These are phyloP conservation scores for Crithidia acanthocephali DNA, from an alignment of 208 protist genomes.

Conservation along the genomic window DNA sequence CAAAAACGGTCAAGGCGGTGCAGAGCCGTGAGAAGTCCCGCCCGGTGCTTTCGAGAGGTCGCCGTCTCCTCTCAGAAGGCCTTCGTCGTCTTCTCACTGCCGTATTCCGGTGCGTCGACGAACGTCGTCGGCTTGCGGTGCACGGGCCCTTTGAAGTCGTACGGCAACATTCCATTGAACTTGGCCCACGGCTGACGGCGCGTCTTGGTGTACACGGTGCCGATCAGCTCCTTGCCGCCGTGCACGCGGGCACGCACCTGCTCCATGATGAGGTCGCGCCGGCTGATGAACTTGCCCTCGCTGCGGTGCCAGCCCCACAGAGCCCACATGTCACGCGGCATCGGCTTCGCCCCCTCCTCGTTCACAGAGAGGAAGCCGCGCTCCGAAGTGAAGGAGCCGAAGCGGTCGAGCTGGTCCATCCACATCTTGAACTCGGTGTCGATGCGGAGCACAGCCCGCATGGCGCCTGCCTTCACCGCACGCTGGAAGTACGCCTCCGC, in stretches of 20 bases:
- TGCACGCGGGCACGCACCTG: constrained; percentile 71
- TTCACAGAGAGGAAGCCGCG: constrained; percentile 79
- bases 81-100: constrained; percentile 10
- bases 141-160: constrained; percentile 78
- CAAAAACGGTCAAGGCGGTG: not conserved
- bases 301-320: constrained; percentile 88
- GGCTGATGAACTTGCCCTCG: constrained; percentile 86
- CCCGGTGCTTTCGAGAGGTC: too few relatives aligned
- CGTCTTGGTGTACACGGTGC: constrained; percentile 80
- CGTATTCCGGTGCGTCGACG: constrained; percentile 53
- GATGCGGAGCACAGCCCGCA: constrained; percentile 79
- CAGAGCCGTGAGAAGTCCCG: too few relatives aligned
- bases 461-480: constrained; percentile 57
- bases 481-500: constrained; percentile 76
- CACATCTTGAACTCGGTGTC: constrained; percentile 93
- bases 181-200: constrained; percentile 85
- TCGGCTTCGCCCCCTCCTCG: constrained; percentile 82
- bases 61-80: constrained; percentile 17
- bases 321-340: constrained; percentile 90
- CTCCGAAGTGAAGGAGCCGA: constrained; percentile 84
- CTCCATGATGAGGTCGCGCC: constrained; percentile 59
- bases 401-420: constrained; percentile 89
- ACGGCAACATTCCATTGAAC: constrained; percentile 82
- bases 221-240: constrained; percentile 68
- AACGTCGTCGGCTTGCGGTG: constrained; percentile 53